Base-by-base conservation (phyloP, 2,329 filamentous ascomycete species). In the Hypoxylon sp. region DNA sequence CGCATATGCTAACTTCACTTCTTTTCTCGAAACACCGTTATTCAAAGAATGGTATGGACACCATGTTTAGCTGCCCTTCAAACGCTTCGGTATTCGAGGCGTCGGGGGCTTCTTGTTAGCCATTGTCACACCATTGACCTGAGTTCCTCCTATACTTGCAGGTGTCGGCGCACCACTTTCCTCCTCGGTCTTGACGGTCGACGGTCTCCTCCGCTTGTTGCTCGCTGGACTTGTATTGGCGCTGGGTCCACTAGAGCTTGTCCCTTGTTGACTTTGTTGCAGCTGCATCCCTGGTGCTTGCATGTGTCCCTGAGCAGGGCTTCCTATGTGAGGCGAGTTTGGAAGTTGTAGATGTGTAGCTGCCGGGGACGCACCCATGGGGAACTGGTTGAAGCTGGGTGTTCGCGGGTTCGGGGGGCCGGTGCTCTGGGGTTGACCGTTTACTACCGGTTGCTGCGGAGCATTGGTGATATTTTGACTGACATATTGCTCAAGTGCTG, bases 211-310 rank as follows among this genome's bases (percentile, higher is more conserved):
- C 59, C 87, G 82, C 79, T 90, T 90, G 71, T 88, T 88, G 35
- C 85, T 87, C 24, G 86, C 84, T 42, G 88, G 88, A 33, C 87
- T 90, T 4, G 90, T 91, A 79, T 91, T 91, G 63, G 89, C 88
- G 75, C 88, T 91, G 5, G 88, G 88, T 1, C 88, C 89, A 76
- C 87, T 89, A 9, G 89, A 91, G 77, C 82, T 88, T 33, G 89
- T 90, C 42, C 89, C 90, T 76, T 91, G 90, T 77, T 91, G 89
- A 76, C 89, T 91, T 70, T 88, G 87, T 76, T 91, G 89, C 67
- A 89, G 81, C 77, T 89, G 87, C 89, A 91, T 91, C 69, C 84
- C 84, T 22, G 89, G 89, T 57, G 88, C 87, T 77, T 89, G 87
- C 84, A 90, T 89, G 58, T 86, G 83, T 14, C 86, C 88, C 13